Base-by-base conservation (phyloP, 257 asterid genomes). In the Salvia hispanica region DNA sequence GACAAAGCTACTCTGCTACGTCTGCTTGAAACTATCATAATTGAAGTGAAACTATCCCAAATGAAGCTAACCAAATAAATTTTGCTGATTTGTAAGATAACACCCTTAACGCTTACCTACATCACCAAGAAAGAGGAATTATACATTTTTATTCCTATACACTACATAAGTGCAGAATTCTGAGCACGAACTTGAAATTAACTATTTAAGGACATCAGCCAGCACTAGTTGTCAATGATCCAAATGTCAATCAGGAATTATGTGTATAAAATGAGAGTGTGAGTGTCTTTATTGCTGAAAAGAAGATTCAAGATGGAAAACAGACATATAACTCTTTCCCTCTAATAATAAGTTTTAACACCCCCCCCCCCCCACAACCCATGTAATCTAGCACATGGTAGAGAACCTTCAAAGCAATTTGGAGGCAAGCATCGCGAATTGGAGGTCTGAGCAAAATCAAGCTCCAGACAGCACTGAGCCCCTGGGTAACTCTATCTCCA, bases 401-500 rank as follows among this genome's bases (percentile, higher is more conserved):
- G 47, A 69, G 62, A 75, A 93, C 99, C 99, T 94, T 82, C 71
- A 94, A 79, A 74, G 95, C 95, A 61, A 94, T 88, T 80, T 73
- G 83, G 52, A 94, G 95, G 81, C 96, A 85, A 73, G 88, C 85
- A 69, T 85, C 88, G 53, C 99, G 96, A 75, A 85, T 79, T 37
- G 96, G 91, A 81, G 99, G 99, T 79, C 99, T 84, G 84, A 81
- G 78, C 83, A 84, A 77, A 80, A 91, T 88, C 77, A 94, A 82
- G 84, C 87, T 87, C 99, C 99, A 94, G 21, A 89, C 88, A 58
- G 87, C 79, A 74, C 96, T 86, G 70, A 94, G 96, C 65, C 99
- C 99, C 83, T 94, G 99, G 67, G 95, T 89, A 59, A 94, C 96
- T 67, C 99, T 89, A 79, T 90, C 99, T 16, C 88, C 95, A 82